Evolutionary conservation across 164 flowering plant genomes (phyloP).

Genomic region (Vitis rupestris): DNA sequence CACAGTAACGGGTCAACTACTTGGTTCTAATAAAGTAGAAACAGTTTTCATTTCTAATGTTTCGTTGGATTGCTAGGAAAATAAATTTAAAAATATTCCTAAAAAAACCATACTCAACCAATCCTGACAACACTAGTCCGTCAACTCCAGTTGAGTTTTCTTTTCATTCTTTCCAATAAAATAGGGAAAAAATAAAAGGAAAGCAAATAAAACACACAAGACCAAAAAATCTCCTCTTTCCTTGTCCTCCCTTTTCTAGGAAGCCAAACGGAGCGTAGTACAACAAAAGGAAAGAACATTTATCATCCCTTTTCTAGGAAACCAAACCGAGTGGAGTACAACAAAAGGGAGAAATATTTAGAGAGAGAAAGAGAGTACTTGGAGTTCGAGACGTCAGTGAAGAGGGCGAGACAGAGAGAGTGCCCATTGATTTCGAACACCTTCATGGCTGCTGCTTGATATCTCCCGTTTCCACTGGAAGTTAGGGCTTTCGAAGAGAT

Average conservation of each 20-base stretch:
- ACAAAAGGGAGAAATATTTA: background rate
- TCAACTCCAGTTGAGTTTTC: too few species aligned
- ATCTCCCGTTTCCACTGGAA: background rate
- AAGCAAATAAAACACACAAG: too few species aligned
- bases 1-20: too few species aligned
- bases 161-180: too few species aligned
- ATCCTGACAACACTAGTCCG: too few species aligned
- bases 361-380: conserved; percentile 44
- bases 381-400: conserved; percentile 70
- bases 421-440: conserved; percentile 49
- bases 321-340: background rate
- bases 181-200: too few species aligned
- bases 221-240: too few species aligned
- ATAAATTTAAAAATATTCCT: too few species aligned
- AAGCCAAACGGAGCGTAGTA: background rate
- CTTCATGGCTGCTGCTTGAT: conserved; percentile 52
- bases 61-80: too few species aligned
- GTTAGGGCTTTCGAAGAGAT: background rate
- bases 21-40: too few species aligned
- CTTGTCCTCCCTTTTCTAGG: background rate
- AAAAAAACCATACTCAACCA: too few species aligned
- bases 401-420: conserved; percentile 59
- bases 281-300: background rate
- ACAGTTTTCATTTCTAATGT: too few species aligned
- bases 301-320: background rate